These are phyloP conservation scores for Trichoderma virens DNA, from an alignment of 495 filamentous ascomycete genomes.

Conservation along the genomic window DNA sequence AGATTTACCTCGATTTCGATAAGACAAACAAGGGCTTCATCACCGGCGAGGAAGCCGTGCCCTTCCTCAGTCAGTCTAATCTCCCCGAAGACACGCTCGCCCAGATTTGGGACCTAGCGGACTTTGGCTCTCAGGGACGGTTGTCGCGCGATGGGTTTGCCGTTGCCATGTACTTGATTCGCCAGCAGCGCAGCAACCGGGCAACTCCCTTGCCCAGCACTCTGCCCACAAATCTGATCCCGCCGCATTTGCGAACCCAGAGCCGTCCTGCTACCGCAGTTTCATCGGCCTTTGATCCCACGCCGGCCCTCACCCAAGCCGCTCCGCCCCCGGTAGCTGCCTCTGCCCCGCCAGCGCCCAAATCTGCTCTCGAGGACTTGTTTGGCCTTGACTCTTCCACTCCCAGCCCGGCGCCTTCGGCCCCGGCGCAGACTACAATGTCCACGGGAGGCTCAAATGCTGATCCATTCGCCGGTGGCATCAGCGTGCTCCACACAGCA, in stretches of 20 bases:
- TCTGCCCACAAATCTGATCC: slow-evolving; percentile 74
- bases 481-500: slow-evolving; percentile 38
- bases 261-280: slow-evolving; percentile 41
- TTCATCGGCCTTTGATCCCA: slow-evolving; percentile 32
- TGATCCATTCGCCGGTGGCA: slow-evolving; percentile 51
- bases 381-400: slow-evolving; percentile 76
- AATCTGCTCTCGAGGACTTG: slow-evolving; percentile 81
- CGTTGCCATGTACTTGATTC: slow-evolving; percentile 94
- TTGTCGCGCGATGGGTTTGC: slow-evolving; percentile 87
- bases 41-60: slow-evolving; percentile 88
- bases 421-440: slow-evolving; percentile 54
- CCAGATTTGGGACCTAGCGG: slow-evolving; percentile 95
- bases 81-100: slow-evolving; percentile 84
- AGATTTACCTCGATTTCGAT: slow-evolving; percentile 74
- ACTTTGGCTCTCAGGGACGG: slow-evolving; percentile 84
- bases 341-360: slow-evolving; percentile 45
- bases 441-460: slow-evolving; percentile 62
- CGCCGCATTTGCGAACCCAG: slow-evolving; percentile 78
- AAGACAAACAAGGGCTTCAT: slow-evolving; percentile 71
- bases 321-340: slow-evolving; percentile 17
- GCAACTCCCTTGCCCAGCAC: slow-evolving; percentile 54
- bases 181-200: slow-evolving; percentile 70
- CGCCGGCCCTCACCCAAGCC: slow-evolving; percentile 8
- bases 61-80: slow-evolving; percentile 86
- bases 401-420: slow-evolving; percentile 36